Base-by-base conservation (phyloP, 2,329 filamentous ascomycete genomes). In the Tolypocladium amazonense region DNA sequence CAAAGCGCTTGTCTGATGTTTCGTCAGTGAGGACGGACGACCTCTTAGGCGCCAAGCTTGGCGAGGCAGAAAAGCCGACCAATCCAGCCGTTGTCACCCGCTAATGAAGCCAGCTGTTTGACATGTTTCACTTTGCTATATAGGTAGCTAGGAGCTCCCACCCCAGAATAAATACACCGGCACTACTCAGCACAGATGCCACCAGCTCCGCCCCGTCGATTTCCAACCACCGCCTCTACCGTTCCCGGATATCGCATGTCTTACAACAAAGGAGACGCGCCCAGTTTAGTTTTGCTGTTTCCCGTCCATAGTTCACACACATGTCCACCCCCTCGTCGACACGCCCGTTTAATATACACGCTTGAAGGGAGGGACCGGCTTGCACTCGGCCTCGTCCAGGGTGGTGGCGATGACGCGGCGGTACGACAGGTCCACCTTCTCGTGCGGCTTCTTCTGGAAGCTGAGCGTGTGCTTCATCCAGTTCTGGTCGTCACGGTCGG, bases 381-480 rank as follows among this genome's bases (percentile, higher is more conserved):
- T 92, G 87, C 94, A 97, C 84, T 99, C 94, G 69, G 83, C 87
- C 85, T 96, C 92, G 71, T 97, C 94, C 67, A 99, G 81, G 33
- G 94, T 97, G 63, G 84, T 87, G 66, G 81, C 82, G 63, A 89
- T 88, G 63, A 99, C 94, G 65, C 82, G 81, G 75, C 94, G 86
- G 84, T 97, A 97, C 64, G 85, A 81, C 64, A 97, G 81, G 63
- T 97, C 88, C 59, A 94, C 86, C 79, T 91, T 85, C 72, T 88
- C 89, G 71, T 97, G 93, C 39, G 92, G 90, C 72, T 87, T 75
- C 88, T 91, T 95, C 83, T 99, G 94, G 88, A 88, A 99, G 66
- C 88, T 91, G 63, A 99, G 84, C 54, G 91, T 96, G 84, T 99
- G 94, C 88, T 97, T 97, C 93, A 97, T 97, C 93, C 93, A 97